phyloP scores from a whole-genome alignment of 495 filamentous ascomycete species.

The Podospora tetraspora region DNA sequence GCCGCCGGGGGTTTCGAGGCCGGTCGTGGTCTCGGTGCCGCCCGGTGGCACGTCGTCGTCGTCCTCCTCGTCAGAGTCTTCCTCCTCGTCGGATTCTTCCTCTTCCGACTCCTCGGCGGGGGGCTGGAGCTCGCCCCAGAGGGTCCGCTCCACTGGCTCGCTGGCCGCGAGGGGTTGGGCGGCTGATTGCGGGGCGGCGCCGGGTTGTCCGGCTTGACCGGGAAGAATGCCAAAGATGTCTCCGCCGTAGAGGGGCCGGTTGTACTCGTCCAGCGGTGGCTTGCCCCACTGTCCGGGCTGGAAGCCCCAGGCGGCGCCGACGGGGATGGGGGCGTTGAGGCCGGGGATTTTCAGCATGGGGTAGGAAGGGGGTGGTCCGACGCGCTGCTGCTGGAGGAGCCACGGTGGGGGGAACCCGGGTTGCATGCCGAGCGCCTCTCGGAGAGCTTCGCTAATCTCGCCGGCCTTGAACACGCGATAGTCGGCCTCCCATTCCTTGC shows the following conservation, averaged over 20 bases:
- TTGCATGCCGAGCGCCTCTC: conserved; percentile 90
- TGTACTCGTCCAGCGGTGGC: conserved; percentile 88
- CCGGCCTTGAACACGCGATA: conserved; percentile 82
- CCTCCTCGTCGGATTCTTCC: conserved; percentile 72
- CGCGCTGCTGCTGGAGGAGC: conserved; percentile 94
- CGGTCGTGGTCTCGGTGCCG: conserved; percentile 68
- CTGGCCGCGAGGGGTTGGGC: conserved; percentile 37
- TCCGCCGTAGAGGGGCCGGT: conserved; percentile 82
- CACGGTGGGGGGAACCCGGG: conserved; percentile 92
- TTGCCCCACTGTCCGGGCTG: conserved; percentile 94
- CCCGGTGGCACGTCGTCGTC: conserved; percentile 49
- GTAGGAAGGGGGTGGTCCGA: conserved; percentile 89
- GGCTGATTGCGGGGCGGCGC: conserved; percentile 29
- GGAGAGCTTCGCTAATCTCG: conserved; percentile 82
- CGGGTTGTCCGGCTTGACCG: conserved; percentile 43
- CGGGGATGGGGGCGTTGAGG: conserved; percentile 87
- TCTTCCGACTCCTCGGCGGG: conserved; percentile 77
- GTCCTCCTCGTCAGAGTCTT: conserved; percentile 66
- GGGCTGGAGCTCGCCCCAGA: conserved; percentile 92
- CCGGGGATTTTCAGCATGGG: conserved; percentile 88
- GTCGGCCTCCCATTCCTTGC: conserved; percentile 97
- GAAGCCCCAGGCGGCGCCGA: conserved; percentile 94
- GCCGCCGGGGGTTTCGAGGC: conserved; percentile 75
- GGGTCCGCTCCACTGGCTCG: conserved; percentile 78
- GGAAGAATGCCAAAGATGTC: conserved; percentile 81